Evolutionary conservation across 202 grass and related monocot genomes (phyloP).

Genomic region (Saccharum hybrid): DNA sequence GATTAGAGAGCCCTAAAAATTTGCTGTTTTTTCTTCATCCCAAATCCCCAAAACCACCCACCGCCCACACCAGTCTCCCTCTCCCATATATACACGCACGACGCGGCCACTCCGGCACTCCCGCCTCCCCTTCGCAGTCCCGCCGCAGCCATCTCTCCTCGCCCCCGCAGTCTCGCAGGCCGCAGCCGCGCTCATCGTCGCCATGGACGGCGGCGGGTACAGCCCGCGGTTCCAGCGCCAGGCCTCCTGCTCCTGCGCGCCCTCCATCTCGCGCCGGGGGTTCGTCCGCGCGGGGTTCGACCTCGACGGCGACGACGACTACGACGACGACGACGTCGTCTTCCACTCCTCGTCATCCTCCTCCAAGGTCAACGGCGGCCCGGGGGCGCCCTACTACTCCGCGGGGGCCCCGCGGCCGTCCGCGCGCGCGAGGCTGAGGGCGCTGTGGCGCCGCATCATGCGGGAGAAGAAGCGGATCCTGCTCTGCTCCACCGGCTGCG

Average conservation of each 20-base stretch:
- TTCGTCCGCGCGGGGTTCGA: constrained; percentile 69
- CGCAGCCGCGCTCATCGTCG: not conserved
- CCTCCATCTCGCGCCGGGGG: constrained; percentile 51
- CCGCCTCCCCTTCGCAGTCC: not conserved
- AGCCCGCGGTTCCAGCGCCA: constrained; percentile 64
- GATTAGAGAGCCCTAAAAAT: not conserved
- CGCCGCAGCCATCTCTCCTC: not conserved
- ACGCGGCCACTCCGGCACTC: constrained; percentile 7
- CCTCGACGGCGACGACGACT: constrained; percentile 44
- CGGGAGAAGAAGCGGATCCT: constrained; percentile 75
- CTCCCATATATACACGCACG: constrained; percentile 30
- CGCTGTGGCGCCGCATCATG: constrained; percentile 75
- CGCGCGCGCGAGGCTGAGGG: constrained; percentile 48
- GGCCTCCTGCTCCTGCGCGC: constrained; percentile 63
- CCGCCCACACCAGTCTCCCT: constrained; percentile 15
- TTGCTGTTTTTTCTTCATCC: not conserved
- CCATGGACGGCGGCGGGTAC: constrained; percentile 59
- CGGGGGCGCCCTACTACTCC: not conserved
- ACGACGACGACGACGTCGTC: constrained; percentile 47
- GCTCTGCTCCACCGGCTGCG: constrained; percentile 58
- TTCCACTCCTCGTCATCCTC: constrained; percentile 44
- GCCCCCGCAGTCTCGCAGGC: not conserved
- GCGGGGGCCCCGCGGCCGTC: not conserved
- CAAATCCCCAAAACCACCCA: constrained; percentile 21
- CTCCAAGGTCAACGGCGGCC: constrained; percentile 6